Conservation (phyloP, 2,329 filamentous ascomycete genomes). For the Fusarium dimerum region DNA sequence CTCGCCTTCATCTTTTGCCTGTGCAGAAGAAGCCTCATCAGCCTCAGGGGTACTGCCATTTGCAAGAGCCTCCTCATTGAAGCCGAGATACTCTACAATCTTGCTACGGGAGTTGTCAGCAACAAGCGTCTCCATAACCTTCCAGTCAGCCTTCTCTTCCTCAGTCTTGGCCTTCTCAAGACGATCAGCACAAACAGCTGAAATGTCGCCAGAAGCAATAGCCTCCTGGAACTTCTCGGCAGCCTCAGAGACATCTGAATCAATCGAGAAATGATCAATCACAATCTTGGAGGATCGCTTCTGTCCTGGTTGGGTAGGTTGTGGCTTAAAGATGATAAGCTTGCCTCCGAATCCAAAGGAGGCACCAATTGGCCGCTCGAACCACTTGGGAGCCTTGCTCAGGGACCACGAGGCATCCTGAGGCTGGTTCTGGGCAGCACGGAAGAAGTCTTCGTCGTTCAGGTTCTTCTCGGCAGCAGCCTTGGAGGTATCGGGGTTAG, state of each 20-base stretch:
- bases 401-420: slow-evolving; percentile 89
- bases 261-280: slow-evolving; percentile 86
- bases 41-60: slow-evolving; percentile 48
- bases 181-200: slow-evolving; percentile 76
- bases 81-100: slow-evolving; percentile 88
- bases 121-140: slow-evolving; percentile 85
- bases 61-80: slow-evolving; percentile 60
- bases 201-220: slow-evolving; percentile 75
- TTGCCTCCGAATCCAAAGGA: slow-evolving; percentile 97
- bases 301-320: slow-evolving; percentile 61
- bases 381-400: slow-evolving; percentile 84
- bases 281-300: slow-evolving; percentile 72
- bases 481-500: slow-evolving; percentile 74
- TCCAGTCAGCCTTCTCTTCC: slow-evolving; percentile 95
- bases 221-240: slow-evolving; percentile 87
- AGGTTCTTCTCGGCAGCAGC: slow-evolving; percentile 66
- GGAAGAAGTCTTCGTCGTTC: slow-evolving; percentile 95
- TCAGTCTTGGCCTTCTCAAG: slow-evolving; percentile 75
- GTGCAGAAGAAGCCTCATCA: slow-evolving; percentile 23
- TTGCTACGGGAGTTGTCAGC: slow-evolving; percentile 82
- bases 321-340: slow-evolving; percentile 72
- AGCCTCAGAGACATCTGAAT: slow-evolving; percentile 79
- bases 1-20: slow-evolving; percentile 13
- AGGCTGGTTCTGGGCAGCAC: slow-evolving; percentile 86
- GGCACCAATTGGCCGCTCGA: slow-evolving; percentile 79